Evolutionary conservation across 78 protist species (phyloP), one percentile per base, ranked within the genome.

Genomic region (Speleostelium caveatum): DNA sequence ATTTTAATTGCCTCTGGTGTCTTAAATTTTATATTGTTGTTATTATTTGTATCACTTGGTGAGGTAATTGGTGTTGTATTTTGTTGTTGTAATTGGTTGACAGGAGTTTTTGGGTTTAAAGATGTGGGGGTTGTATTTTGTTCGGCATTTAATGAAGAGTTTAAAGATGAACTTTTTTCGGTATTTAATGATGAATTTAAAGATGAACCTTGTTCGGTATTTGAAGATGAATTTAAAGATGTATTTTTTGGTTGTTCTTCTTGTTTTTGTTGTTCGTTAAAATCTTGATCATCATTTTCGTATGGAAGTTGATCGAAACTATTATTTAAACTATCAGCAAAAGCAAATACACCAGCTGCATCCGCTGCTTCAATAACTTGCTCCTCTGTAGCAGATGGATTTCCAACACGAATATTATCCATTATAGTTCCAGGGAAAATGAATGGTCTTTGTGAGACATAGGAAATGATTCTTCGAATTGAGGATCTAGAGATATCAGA

Each of bases 321-420:
- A 58, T 58, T 6, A 14, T 58, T 7, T 58, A 58, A 58, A 58
- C 42, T 10, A 38, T 66, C 28, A 24, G 86, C 93, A 86, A 86
- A 86, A n/a, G 86, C 93, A 72, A 86, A 86, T 16, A 86, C 87
- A 35, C 93, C 93, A 36, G 93, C 93, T 2, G 87, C 86, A 66
- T 73, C 72, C 24, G 93, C 93, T 24, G 93, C 93, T 41, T 66
- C 86, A 28, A 75, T 26, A 8, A 86, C 83, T 12, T 86, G 79
- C 4, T 71, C 86, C 42, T 75, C 86, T 2, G 93, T 86, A n/a
- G 93, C 93, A 21, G 55, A 33, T 66, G 93, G 93, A 72, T 86
- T 86, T 30, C 93, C 93, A 67, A 86, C 93, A 30, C 93, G 22
- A 49, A 86, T 86, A 41, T 86, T 86, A 56, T 86, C 87, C 24